Base-by-base conservation (phyloP, 441 rosid genomes). In the Erodium texanum region DNA sequence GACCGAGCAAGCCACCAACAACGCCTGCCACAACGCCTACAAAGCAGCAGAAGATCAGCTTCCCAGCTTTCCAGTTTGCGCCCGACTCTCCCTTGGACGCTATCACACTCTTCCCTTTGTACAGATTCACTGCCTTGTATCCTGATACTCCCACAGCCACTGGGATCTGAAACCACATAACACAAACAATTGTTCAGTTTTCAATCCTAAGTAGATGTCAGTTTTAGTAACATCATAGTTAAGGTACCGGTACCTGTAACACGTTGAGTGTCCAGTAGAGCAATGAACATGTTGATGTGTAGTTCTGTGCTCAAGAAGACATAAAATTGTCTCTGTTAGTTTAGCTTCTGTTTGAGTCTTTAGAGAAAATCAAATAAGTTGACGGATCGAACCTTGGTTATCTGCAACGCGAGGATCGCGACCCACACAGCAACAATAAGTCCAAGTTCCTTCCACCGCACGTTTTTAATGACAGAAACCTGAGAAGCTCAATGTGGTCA, bases 1-100 rank as follows among this genome's bases (percentile, higher is more conserved):
- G 72, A 72, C 93, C 93, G 19, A 88, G 87, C 67, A 88, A 79
- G 12, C 93, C 93, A 65, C 89, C 90, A 0, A 88, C 86, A 38
- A 88, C 0, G 1, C 93, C 93, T 2, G 90, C 93, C 41, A 86
- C 27, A 65, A 83, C 41, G 10, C 93, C 93, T 1, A 74, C 71
- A 36, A 67, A 62, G 67, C 90, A 86, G 58, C 84, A 88, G 52
- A 70, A 62, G 63, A 74, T 23, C 22, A 88, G 90, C 76, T 86
- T 86, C 45, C 66, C 68, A 54, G 76, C 77, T 22, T 38, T 52
- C 6, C 74, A 80, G 65, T 66, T 69, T 67, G 84, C 73, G 74
- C 75, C 81, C 12, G 68, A 76, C 16, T 81, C 79, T 58, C 93
- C 93, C 65, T 83, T 88, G 20, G 93, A 84, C 19, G 90, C 75